Percentiles rank a stretch among this genome's conserved stretches.
These are phyloP conservation scores for Blastocystis sp. DNA, from an alignment of 352 stramenopile species.

Conservation along the genomic window DNA sequence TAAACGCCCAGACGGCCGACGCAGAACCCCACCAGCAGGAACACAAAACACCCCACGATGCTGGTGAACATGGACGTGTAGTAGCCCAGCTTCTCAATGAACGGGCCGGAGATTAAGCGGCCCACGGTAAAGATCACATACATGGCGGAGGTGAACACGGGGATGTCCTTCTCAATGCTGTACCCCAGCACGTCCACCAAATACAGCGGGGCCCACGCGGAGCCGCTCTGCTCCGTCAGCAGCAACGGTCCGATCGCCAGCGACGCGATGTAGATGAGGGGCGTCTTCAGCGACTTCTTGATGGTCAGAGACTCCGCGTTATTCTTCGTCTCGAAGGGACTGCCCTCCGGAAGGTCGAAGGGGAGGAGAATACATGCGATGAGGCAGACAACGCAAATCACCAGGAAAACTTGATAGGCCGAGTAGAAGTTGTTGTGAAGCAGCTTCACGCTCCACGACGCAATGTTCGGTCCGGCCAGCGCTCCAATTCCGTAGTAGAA, in stretches of 20 bases:
- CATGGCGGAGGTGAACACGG: background rate
- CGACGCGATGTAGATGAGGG: background rate
- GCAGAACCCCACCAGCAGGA: conserved; percentile 4
- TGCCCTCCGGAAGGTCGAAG: background rate
- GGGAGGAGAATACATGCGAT: conserved; percentile 1
- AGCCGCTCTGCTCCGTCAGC: background rate
- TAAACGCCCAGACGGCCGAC: conserved; percentile 16
- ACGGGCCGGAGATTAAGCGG: conserved; percentile 14
- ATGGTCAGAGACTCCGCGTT: background rate
- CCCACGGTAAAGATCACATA: conserved; percentile 45
- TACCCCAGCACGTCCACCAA: conserved; percentile 38
- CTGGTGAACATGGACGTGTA: conserved; percentile 38
- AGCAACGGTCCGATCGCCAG: conserved; percentile 4
- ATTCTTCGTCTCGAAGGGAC: background rate
- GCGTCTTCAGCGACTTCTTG: background rate
- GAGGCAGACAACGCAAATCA: background rate
- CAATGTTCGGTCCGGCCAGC: background rate
- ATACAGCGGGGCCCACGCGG: conserved; percentile 35
- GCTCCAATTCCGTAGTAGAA: conserved; percentile 46
- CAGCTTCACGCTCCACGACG: background rate
- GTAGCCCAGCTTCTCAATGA: conserved; percentile 43
- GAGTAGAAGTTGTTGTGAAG: conserved; percentile 33
- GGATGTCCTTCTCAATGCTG: conserved; percentile 6
- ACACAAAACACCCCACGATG: background rate
- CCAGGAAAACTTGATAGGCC: background rate